These are phyloP conservation scores for Massarina eburnea DNA, from an alignment of 2,329 filamentous ascomycete species.

Conservation along the genomic window DNA sequence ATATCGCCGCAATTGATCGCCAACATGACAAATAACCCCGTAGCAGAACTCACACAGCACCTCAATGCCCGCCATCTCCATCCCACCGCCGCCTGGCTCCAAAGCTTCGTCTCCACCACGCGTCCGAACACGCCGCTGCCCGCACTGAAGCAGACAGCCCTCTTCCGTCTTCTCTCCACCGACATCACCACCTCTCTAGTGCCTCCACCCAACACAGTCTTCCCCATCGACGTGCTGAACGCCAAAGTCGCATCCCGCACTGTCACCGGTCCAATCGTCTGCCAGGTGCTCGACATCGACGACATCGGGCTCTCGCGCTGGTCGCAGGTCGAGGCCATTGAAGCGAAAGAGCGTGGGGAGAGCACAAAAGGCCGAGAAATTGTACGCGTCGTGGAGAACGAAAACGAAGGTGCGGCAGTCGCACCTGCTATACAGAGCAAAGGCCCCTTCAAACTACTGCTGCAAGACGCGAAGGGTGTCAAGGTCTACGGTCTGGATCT, in stretches of 20 bases:
- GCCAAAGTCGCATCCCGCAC: conserved; percentile 58
- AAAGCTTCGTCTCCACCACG: conserved; percentile 60
- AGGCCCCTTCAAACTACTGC: conserved; percentile 76
- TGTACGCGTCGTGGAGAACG: conserved; percentile 66
- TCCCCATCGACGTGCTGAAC: conserved; percentile 62
- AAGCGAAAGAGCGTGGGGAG: conserved; percentile 72
- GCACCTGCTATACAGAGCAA: conserved; percentile 30
- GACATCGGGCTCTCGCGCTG: conserved; percentile 79
- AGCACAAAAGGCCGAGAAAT: conserved; percentile 76
- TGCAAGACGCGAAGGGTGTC: conserved; percentile 74
- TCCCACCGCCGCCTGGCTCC: conserved; percentile 65
- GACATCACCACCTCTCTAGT: conserved; percentile 69
- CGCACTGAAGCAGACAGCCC: conserved; percentile 75
- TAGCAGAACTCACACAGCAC: conserved; percentile 53
- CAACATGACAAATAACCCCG: conserved; percentile 30
- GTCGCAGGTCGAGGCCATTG: conserved; percentile 83
- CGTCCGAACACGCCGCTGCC: conserved; percentile 63
- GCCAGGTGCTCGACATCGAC: conserved; percentile 85
- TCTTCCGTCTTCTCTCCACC: conserved; percentile 75
- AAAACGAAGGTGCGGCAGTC: conserved; percentile 43
- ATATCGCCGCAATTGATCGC: conserved; percentile 5
- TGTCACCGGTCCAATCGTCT: conserved; percentile 65
- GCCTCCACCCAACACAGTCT: conserved; percentile 44
- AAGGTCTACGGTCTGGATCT: conserved; percentile 75
- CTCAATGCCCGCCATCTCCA: conserved; percentile 57